Conservation (phyloP, 2,329 filamentous ascomycete species). For the Penicillium sp. region DNA sequence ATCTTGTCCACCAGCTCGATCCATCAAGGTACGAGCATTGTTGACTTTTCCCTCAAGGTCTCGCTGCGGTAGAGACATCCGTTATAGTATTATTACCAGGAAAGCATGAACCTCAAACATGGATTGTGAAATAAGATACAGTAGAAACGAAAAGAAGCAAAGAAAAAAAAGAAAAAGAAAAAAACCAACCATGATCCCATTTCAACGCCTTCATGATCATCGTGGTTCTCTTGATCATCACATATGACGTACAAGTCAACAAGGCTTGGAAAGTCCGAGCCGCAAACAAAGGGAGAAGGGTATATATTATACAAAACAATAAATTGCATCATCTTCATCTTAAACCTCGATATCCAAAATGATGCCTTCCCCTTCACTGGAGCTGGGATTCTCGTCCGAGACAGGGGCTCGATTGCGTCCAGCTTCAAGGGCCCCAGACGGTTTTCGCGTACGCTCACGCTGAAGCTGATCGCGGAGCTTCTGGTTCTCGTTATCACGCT, state of each 20-base stretch:
- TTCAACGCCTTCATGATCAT: slow-evolving; percentile 20
- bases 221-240: slow-evolving; percentile 15
- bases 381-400: slow-evolving; percentile 34
- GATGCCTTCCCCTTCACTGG: slow-evolving; percentile 40
- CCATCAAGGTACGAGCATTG: slow-evolving; percentile 89
- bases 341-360: slow-evolving; percentile 37
- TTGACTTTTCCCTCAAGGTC: slow-evolving; percentile 97
- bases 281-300: slow-evolving; percentile 8
- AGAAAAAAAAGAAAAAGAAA: background rate
- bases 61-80: slow-evolving; percentile 30
- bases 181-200: background rate
- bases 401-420: slow-evolving; percentile 15
- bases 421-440: slow-evolving; percentile 24
- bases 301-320: slow-evolving; percentile 16
- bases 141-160: slow-evolving; percentile 3
- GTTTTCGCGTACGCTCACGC: slow-evolving; percentile 49
- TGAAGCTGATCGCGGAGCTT: slow-evolving; percentile 67
- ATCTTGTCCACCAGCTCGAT: slow-evolving; percentile 96
- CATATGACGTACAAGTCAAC: slow-evolving; percentile 7
- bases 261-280: background rate
- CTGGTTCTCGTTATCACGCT: slow-evolving; percentile 72
- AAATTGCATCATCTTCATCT: background rate
- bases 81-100: background rate
- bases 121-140: slow-evolving; percentile 17
- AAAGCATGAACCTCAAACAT: slow-evolving; percentile 1